Base-by-base conservation (phyloP, 257 asterid genomes). In the Datura wrightii region DNA sequence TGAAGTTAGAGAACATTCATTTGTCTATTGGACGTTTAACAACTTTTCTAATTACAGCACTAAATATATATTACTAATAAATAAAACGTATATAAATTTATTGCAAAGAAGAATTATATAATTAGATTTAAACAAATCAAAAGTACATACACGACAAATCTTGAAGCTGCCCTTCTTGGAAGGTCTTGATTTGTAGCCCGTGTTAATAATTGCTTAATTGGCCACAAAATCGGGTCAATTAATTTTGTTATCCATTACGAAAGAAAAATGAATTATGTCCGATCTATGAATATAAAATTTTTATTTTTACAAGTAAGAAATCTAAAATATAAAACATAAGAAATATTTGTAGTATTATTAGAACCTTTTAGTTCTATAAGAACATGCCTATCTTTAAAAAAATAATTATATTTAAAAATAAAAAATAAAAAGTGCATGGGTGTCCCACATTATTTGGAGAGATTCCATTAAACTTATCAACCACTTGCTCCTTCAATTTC, bases 361-460 rank as follows among this genome's bases (percentile, higher is more conserved):
- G 31, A 24, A 11, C 44, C 19, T 6, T 39, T 39, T 39, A 39
- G 42, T 39, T 4, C 42, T 39, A 8, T 48, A 48, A 48, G 31
- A 48, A 19, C 66, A 18, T 59, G 66, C 36, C 14, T 59, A 18
- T 19, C n/a, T 59, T 24, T 24, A 24, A 24, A 24, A 24, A 24
- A 24, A 24, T 24, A 24, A 5, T 4, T 7, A 46, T 44, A 44
- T 66, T 69, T 9, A 15, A 37, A 7, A 67, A n/a, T n/a, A n/a
- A n/a, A n/a, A n/a, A n/a, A n/a, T n/a, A n/a, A 15, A 69, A 8
- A 50, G 2, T 72, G 41, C 10, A 15, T 19, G 5, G 1, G 8
- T 11, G 24, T 46, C 80, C 60, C 5, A 74, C 59, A 48, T 46
- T 48, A 10, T 74, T 74, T 71, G 79, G 56, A 71, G 39, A n/a